A percentile compares a stretch with the other conserved stretches of the same genome.
phyloP scores from a whole-genome alignment of 75 land plant genomes.

The Cunninghamia lanceolata region DNA sequence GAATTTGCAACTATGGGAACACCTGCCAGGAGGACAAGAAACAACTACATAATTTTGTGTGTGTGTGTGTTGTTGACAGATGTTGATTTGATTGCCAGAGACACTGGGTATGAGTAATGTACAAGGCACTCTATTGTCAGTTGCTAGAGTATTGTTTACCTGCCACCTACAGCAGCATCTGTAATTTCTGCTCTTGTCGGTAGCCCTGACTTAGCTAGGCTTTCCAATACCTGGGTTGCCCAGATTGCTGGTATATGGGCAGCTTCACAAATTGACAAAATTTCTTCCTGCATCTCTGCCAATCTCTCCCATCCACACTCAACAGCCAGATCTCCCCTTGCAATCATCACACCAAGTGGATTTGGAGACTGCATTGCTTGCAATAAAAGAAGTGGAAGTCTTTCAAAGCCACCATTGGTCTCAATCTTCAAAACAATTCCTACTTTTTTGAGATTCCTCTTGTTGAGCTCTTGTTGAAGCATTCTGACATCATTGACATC shows the following conservation, averaged over 20 bases:
- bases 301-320: constrained; percentile 74
- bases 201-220: constrained; percentile 50
- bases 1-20: background rate
- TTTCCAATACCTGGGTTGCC: constrained; percentile 71
- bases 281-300: constrained; percentile 60
- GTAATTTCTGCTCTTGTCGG: constrained; percentile 70
- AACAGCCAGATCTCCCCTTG: constrained; percentile 70
- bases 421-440: constrained; percentile 64
- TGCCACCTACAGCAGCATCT: constrained; percentile 55
- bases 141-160: constrained; percentile 27
- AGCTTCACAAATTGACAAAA: constrained; percentile 47
- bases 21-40: background rate
- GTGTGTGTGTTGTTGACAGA: background rate
- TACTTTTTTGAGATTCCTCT: constrained; percentile 27
- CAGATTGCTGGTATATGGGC: constrained; percentile 65
- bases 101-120: too few species aligned
- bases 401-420: constrained; percentile 50
- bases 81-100: background rate
- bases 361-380: constrained; percentile 59
- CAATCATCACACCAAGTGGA: constrained; percentile 72
- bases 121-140: constrained; percentile 5
- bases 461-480: constrained; percentile 42
- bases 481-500: constrained; percentile 35
- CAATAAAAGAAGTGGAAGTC: constrained; percentile 40
- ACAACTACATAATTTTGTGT: background rate